Evolutionary conservation across 2,329 filamentous ascomycete species (phyloP).

Genomic region (Alternaria sp.): DNA sequence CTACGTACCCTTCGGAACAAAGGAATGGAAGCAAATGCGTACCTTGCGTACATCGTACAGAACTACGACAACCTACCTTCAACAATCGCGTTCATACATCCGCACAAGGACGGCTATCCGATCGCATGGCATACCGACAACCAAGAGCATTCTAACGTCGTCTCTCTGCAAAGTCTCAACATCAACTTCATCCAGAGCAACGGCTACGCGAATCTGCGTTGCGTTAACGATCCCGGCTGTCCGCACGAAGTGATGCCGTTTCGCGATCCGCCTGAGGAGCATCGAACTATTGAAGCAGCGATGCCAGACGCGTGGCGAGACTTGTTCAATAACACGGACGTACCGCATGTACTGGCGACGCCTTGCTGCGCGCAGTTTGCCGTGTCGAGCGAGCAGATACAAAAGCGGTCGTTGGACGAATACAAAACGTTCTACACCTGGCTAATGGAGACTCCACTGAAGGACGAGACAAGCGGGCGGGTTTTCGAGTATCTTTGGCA

Average conservation of each 20-base stretch:
- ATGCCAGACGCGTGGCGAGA: slow-evolving; percentile 27
- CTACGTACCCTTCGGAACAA: slow-evolving; percentile 27
- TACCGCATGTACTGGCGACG: slow-evolving; percentile 47
- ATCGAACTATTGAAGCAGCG: slow-evolving; percentile 17
- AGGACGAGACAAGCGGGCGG: slow-evolving; percentile 29
- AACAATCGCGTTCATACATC: slow-evolving; percentile 28
- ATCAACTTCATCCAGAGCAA: slow-evolving; percentile 47
- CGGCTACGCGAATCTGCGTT: slow-evolving; percentile 53
- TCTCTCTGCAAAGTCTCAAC: slow-evolving; percentile 30
- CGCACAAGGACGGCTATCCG: slow-evolving; percentile 21
- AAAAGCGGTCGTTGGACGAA: slow-evolving; percentile 29
- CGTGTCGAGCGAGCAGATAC: slow-evolving; percentile 39
- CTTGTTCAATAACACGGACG: slow-evolving; percentile 18
- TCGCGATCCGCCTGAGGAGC: slow-evolving; percentile 24
- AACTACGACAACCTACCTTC: slow-evolving; percentile 30
- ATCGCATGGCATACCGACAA: slow-evolving; percentile 15
- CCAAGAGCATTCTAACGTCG: slow-evolving; percentile 14
- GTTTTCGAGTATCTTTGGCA: slow-evolving; percentile 39
- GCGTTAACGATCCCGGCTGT: slow-evolving; percentile 48
- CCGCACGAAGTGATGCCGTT: slow-evolving; percentile 49
- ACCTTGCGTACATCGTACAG: slow-evolving; percentile 33
- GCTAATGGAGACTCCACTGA: slow-evolving; percentile 28
- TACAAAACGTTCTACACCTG: slow-evolving; percentile 35
- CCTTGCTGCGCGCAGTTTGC: slow-evolving; percentile 54
- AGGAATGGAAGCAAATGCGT: slow-evolving; percentile 32